Conservation (phyloP, 148 eudicot genomes). For the Chenopodium berlandieri region DNA sequence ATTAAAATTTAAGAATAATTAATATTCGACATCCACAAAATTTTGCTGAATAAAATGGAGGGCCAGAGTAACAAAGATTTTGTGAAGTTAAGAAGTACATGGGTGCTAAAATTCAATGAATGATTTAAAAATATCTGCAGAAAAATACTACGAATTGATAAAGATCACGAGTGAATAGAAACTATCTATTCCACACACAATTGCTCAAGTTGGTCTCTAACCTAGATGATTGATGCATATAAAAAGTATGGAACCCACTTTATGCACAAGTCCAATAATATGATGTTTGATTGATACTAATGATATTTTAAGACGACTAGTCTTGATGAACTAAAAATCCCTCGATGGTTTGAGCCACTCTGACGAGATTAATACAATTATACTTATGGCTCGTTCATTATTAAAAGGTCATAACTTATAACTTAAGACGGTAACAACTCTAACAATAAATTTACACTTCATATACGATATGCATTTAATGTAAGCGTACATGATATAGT, state of each 20-base stretch:
- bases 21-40: no score
- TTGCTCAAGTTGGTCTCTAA: neutral
- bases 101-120: neutral
- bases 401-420: neutral
- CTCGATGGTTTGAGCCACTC: no score
- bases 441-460: no score
- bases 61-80: neutral
- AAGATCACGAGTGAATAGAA: slow-evolving; percentile 8
- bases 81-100: no score
- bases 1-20: no score
- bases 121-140: neutral
- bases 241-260: slow-evolving; percentile 8
- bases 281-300: neutral
- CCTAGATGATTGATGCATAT: neutral
- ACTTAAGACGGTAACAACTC: no score
- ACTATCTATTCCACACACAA: neutral
- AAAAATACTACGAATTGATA: neutral
- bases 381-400: no score
- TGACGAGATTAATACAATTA: neutral
- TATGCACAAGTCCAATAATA: neutral
- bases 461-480: no score
- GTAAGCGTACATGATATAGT: no score
- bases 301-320: neutral
- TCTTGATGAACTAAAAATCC: no score
- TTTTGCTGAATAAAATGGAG: neutral